Evolutionary conservation across 2,329 filamentous ascomycete genomes (phyloP), one percentile per base, ranked within the genome.

Genomic region (Aspergillus neotritici): DNA sequence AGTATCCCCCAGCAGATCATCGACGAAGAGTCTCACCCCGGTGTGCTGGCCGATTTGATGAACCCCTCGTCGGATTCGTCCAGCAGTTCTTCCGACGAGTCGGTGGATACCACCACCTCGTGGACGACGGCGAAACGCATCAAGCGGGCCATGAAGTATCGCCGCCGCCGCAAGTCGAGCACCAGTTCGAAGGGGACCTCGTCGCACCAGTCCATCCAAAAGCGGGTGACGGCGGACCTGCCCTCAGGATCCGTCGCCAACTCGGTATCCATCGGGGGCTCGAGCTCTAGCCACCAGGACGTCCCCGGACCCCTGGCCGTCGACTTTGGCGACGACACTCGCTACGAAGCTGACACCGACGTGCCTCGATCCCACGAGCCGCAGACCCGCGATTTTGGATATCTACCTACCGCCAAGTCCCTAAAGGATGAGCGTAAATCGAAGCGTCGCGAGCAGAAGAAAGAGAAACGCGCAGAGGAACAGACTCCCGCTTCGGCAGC

Each of bases 1-100:
- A 93, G 88, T 53, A 95, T 87, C 4, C 90, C 90, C 8, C 89
- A 95, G 68, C 84, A 90, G 55, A 85, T 94, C 47, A 93, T 96
- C 50, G 90, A 96, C 54, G 88, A 93, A 57, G 90, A 95, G 63
- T 83, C 87, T 0, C 84, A 87, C 35, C 90, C 90, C 15, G 90
- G 90, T 51, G 83, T 93, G 1, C 77, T 90, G 10, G 85, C 86
- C 13, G 85, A 86, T 28, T 87, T 91, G 67, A 77, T 95, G 58
- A 86, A 93, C 51, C 58, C 54, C 44, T 64, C 61, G 7, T 78
- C 76, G 7, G 66, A 68, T 33, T 68, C 67, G 1, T 63, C 61
- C 1, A 58, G 53, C 13, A 67, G 76, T 10, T 81, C 77, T 0
- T 82, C 78, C 6, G 58, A 63, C 11, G 86, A 90, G 52, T 86